Evolutionary conservation across 139 green algal genomes (phyloP), one percentile per base, ranked within the genome.

Genomic region (Tetradesmus obliquus): DNA sequence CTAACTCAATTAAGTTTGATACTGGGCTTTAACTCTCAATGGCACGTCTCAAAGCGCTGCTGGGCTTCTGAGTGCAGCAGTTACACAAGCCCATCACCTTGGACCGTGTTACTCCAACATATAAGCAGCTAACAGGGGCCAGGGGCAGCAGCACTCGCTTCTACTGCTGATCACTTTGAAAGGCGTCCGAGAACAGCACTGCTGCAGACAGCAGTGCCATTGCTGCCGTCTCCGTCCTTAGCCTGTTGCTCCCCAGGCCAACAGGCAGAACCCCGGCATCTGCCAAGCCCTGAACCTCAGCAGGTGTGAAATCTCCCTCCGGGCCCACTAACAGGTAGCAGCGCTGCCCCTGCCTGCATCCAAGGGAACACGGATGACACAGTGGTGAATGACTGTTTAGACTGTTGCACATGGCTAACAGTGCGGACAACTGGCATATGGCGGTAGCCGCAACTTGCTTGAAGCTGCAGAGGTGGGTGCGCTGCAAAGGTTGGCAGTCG

Each of bases 201-300:
- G 94, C 93, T 20, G 94, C 97, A 3, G 96, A 89, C 24, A 99
- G 93, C 94, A 98, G 19, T 19, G 96, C 94, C 20, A 99, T 53
- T 0, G 96, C 97, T 1, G 98, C 98, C 51, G 98, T 99, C 93
- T 99, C 98, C 13, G 95, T 95, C 24, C 98, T 69, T 53, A 99
- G 90, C 57, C 98, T 92, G 60, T 95, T 90, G 0, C 83, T 53
- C 1, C 98, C 98, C 24, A 99, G 92, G 0, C 97, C 96, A 15
- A 99, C 96, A 2, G 94, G 86, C 22, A 93, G 24, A 5, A 93
- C 96, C 1, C 97, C 98, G 0, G 93, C 92, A 6, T 32, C 83
- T 15, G 93, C 22, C 57, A 99, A 84, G 15, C 22, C 54, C 2
- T 88, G 20, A 54, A 97, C 22, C 90, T 99, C 98, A 1, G 85